A percentile compares a stretch with the other conserved stretches of the same genome.
Evolutionary conservation across 768 basidiomycete species (phyloP).

Genomic region (Termitomyces sp.): DNA sequence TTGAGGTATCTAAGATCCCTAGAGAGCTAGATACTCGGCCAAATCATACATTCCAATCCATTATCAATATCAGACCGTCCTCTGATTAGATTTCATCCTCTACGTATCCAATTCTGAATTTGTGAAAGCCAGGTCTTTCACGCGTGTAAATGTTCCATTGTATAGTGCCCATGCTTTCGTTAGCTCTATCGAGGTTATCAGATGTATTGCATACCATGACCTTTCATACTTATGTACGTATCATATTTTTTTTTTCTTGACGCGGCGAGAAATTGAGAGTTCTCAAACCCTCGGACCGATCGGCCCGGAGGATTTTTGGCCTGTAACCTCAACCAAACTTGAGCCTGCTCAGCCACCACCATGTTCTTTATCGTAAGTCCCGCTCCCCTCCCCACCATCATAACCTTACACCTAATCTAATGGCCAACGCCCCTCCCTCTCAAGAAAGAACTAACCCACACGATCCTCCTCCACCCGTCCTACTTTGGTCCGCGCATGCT

Average conservation of each 20-base stretch:
- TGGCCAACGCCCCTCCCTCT: neutral
- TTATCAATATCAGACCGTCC: neutral
- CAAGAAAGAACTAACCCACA: constrained; percentile 97
- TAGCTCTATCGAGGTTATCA: neutral
- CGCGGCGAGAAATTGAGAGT: too few relatives aligned
- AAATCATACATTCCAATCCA: neutral
- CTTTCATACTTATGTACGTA: too few relatives aligned
- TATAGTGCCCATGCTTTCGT: neutral
- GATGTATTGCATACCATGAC: too few relatives aligned
- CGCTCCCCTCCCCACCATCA: constrained; percentile 1
- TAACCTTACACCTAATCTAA: neutral
- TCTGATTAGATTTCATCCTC: neutral
- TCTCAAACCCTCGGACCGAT: too few relatives aligned
- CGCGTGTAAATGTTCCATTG: too few relatives aligned
- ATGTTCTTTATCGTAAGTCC: constrained; percentile 56
- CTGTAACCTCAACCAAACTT: too few relatives aligned
- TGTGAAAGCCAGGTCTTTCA: neutral
- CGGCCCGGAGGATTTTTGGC: too few relatives aligned
- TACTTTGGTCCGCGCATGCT: constrained; percentile 97
- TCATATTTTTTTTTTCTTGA: too few relatives aligned
- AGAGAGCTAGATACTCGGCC: neutral
- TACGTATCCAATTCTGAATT: neutral
- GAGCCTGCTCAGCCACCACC: too few relatives aligned
- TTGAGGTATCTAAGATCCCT: neutral
- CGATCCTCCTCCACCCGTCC: constrained; percentile 94